phyloP scores from a whole-genome alignment of 306 rosid genomes.

The Fragaria nilgerrensis region DNA sequence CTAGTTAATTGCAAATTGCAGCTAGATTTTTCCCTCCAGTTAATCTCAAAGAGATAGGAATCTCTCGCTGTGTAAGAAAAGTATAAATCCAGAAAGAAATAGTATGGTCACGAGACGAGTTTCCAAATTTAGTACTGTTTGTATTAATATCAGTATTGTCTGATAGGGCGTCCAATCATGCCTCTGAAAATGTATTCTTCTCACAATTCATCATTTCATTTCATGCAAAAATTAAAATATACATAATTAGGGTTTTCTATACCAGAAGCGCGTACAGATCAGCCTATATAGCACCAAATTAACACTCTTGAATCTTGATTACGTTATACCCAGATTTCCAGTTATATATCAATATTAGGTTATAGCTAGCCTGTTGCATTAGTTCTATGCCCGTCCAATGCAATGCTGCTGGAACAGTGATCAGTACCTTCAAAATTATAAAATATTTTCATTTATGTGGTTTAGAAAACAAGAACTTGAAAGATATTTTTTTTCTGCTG shows the following conservation, averaged over 20 bases:
- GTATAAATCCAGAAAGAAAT: constrained; percentile 14
- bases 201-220: neutral
- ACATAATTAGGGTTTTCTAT: neutral
- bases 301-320: neutral
- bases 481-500: neutral
- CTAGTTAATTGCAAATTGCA: neutral
- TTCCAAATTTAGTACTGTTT: constrained; percentile 62
- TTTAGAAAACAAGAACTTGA: no score
- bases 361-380: neutral
- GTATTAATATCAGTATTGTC: constrained; percentile 40
- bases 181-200: constrained; percentile 25
- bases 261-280: constrained; percentile 7
- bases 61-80: constrained; percentile 20
- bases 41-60: constrained; percentile 4
- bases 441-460: no score
- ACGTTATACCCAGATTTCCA: neutral
- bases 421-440: neutral
- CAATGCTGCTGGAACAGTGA: neutral
- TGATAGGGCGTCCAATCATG: constrained; percentile 46
- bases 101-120: constrained; percentile 63
- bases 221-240: neutral
- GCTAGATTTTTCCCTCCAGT: neutral
- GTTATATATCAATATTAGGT: neutral
- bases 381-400: neutral
- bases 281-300: neutral